Conservation (phyloP, 2,329 filamentous ascomycete genomes). For the Cadophora malorum region DNA sequence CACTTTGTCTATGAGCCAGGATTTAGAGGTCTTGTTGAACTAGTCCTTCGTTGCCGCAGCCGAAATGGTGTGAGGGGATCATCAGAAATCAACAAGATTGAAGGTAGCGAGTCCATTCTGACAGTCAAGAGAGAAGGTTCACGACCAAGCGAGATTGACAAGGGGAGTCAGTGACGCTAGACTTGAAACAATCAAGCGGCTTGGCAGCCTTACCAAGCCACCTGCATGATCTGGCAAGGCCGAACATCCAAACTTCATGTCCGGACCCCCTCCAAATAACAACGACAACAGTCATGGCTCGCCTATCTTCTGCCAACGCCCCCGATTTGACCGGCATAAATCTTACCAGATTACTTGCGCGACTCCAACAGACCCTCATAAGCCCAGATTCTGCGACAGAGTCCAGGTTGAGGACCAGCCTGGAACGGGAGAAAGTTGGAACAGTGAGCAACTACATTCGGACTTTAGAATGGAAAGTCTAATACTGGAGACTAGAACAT, state of each 20-base stretch:
- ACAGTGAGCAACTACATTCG: slow-evolving; percentile 49
- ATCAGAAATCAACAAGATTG: too few species aligned
- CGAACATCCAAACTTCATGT: slow-evolving; percentile 2
- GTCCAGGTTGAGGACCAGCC: slow-evolving; percentile 62
- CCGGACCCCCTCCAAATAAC: slow-evolving; percentile 1
- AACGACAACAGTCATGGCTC: slow-evolving; percentile 37
- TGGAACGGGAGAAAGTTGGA: slow-evolving; percentile 66
- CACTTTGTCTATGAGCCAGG: too few species aligned
- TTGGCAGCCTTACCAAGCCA: slow-evolving; percentile 22
- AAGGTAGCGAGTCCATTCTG: too few species aligned
- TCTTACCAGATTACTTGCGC: slow-evolving; percentile 68
- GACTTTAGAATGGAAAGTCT: background rate
- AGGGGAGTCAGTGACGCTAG: background rate
- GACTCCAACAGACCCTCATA: slow-evolving; percentile 70
- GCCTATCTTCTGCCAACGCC: slow-evolving; percentile 35
- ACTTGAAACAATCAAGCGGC: slow-evolving; percentile 3
- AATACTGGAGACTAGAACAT: slow-evolving; percentile 61
- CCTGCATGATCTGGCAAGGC: slow-evolving; percentile 14
- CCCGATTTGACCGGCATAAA: slow-evolving; percentile 47
- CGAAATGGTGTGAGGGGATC: too few species aligned
- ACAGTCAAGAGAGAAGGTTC: too few species aligned
- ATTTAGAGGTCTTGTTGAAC: too few species aligned
- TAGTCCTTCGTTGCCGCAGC: too few species aligned
- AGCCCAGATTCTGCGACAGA: slow-evolving; percentile 66
- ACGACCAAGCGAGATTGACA: background rate